These are phyloP conservation scores for Leccinum subtestaceum DNA, from an alignment of 768 basidiomycete genomes.

Conservation along the genomic window DNA sequence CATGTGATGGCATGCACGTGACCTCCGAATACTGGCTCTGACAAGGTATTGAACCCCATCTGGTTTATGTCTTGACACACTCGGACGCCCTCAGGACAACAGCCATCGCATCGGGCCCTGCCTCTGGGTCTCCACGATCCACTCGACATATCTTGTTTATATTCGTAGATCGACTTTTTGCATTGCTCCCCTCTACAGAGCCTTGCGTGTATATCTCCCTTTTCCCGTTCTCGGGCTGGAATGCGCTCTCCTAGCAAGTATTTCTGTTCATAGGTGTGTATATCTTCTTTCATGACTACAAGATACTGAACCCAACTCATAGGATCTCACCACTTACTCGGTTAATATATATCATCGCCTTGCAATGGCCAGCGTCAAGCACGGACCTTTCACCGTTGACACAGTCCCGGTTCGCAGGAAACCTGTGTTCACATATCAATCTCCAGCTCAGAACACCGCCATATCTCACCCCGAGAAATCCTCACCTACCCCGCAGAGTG, in stretches of 20 bases:
- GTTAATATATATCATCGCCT: constrained; percentile 8
- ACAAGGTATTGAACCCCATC: constrained; percentile 15
- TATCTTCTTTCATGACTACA: background rate
- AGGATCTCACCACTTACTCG: constrained; percentile 12
- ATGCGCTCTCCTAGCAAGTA: constrained; percentile 18
- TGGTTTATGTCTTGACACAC: constrained; percentile 25
- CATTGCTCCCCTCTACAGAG: constrained; percentile 4
- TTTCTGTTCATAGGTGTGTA: constrained; percentile 23
- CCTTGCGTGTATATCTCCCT: constrained; percentile 15
- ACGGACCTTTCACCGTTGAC: constrained; percentile 6
- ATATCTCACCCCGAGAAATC: constrained; percentile 21
- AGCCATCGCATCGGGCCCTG: constrained; percentile 5
- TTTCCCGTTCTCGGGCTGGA: constrained; percentile 16
- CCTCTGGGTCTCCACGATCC: constrained; percentile 10
- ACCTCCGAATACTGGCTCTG: constrained; percentile 16
- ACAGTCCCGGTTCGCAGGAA: constrained; percentile 47
- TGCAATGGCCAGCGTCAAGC: constrained; percentile 26
- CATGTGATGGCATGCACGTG: constrained; percentile 21
- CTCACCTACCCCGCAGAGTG: constrained; percentile 16
- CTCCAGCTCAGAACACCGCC: constrained; percentile 42
- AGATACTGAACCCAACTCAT: constrained; percentile 1
- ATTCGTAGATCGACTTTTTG: constrained; percentile 15
- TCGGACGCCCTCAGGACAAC: constrained; percentile 9
- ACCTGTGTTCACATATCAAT: constrained; percentile 56
- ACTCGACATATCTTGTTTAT: constrained; percentile 24